phyloP scores from a whole-genome alignment of 2,329 filamentous ascomycete species.

The Bipolaris oryzae region DNA sequence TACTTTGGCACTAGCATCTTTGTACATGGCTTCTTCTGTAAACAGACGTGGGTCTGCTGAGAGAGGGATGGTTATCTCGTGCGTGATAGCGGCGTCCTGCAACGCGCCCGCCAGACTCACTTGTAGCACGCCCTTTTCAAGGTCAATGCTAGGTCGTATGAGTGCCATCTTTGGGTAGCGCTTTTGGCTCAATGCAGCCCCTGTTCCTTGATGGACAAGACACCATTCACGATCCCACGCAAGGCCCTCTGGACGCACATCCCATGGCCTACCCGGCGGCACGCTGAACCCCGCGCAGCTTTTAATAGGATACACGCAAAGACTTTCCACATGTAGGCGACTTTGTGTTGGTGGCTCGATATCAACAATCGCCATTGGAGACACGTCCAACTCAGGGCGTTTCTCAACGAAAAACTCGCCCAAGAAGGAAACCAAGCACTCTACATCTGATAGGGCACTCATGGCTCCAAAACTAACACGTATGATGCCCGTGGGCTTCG shows the following conservation, averaged over 20 bases:
- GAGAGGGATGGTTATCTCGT: constrained; percentile 60
- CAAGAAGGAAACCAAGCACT: constrained; percentile 73
- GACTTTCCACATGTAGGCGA: constrained; percentile 53
- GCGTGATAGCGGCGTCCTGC: constrained; percentile 36
- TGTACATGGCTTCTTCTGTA: constrained; percentile 46
- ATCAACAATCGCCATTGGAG: constrained; percentile 29
- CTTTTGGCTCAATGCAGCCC: constrained; percentile 86
- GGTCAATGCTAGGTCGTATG: constrained; percentile 75
- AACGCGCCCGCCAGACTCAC: constrained; percentile 60
- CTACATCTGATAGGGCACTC: constrained; percentile 78
- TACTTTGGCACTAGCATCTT: constrained; percentile 66
- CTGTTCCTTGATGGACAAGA: constrained; percentile 83
- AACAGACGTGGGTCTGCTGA: constrained; percentile 70
- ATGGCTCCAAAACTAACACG: constrained; percentile 88
- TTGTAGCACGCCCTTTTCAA: constrained; percentile 68
- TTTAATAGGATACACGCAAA: constrained; percentile 86
- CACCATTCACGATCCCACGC: constrained; percentile 98
- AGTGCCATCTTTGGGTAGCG: constrained; percentile 86
- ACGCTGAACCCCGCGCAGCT: constrained; percentile 83
- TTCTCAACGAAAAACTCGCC: constrained; percentile 53
- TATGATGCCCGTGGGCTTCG: constrained; percentile 86
- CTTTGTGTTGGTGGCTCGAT: constrained; percentile 37
- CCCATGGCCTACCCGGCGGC: constrained; percentile 70
- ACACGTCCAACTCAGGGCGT: constrained; percentile 12
- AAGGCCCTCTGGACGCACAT: constrained; percentile 79